These are phyloP conservation scores for Penicillium longicatenatum DNA, from an alignment of 495 filamentous ascomycete species.

Conservation along the genomic window DNA sequence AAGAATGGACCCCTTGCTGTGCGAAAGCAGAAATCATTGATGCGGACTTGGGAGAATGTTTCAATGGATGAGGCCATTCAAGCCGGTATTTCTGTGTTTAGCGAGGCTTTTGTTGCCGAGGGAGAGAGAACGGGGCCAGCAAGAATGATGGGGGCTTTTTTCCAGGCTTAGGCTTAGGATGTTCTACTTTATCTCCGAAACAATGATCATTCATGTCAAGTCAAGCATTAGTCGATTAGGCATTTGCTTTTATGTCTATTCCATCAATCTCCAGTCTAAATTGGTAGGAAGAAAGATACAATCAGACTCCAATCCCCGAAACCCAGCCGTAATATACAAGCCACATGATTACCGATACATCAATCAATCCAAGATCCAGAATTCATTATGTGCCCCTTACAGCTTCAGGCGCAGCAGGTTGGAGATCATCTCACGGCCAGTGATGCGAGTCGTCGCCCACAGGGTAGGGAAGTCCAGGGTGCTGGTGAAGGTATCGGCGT, in stretches of 20 bases:
- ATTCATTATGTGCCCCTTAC: conserved; percentile 36
- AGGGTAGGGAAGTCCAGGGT: conserved; percentile 78
- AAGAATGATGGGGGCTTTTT: conserved; percentile 27
- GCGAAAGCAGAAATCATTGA: conserved; percentile 27
- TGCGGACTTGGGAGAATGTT: conserved; percentile 25
- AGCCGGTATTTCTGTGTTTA: conserved; percentile 26
- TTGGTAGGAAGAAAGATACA: neutral
- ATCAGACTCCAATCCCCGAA: neutral
- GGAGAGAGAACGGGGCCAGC: conserved; percentile 15
- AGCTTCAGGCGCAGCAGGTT: conserved; percentile 75
- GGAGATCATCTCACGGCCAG: conserved; percentile 68
- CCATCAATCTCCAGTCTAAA: neutral
- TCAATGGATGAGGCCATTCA: conserved; percentile 21
- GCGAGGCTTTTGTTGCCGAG: conserved; percentile 18
- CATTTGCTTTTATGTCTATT: conserved; percentile 1
- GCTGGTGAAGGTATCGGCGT: conserved; percentile 73
- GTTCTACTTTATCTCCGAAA: neutral
- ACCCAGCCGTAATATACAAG: neutral
- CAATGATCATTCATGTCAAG: neutral
- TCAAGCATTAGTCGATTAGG: neutral
- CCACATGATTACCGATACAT: conserved; percentile 1
- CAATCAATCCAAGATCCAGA: neutral
- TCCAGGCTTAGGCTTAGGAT: conserved; percentile 2
- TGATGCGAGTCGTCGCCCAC: conserved; percentile 72
- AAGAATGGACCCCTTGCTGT: conserved; percentile 27